A percentile compares a stretch with the other conserved stretches of the same genome.
phyloP scores from a whole-genome alignment of 148 eudicot species.

The Rhododendron vialii region DNA sequence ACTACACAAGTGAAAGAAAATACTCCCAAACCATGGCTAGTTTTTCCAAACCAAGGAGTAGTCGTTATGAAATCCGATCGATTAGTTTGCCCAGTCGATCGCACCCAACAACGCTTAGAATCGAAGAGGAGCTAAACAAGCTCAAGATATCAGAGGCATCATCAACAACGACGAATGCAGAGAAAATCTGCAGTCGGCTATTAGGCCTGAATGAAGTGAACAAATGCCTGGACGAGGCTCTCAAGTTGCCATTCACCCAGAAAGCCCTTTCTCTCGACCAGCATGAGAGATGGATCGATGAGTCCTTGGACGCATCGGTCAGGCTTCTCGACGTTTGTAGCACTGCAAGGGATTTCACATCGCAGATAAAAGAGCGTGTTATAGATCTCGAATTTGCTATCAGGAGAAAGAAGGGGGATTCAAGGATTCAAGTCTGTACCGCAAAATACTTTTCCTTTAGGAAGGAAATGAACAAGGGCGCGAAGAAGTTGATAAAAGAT shows the following conservation, averaged over 20 bases:
- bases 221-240: constrained; percentile 9
- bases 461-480: no score
- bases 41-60: background rate
- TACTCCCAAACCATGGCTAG: background rate
- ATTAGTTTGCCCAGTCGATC: constrained; percentile 17
- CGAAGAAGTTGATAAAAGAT: no score
- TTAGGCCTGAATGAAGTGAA: constrained; percentile 3
- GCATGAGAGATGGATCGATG: no score
- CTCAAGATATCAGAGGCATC: constrained; percentile 9
- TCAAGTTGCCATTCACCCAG: constrained; percentile 13
- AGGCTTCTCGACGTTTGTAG: no score
- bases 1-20: background rate
- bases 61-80: constrained; percentile 14
- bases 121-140: constrained; percentile 20
- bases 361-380: no score
- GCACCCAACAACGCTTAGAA: constrained; percentile 10
- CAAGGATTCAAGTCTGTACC: no score
- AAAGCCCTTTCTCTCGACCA: constrained; percentile 10
- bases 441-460: no score
- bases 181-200: constrained; percentile 1
- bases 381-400: no score
- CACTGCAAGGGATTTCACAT: no score
- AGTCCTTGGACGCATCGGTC: no score
- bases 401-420: no score
- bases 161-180: background rate